Percentiles rank a stretch among this genome's conserved stretches.
Conservation (phyloP, 257 asterid genomes). For the Nicotiana tomentosiformis region DNA sequence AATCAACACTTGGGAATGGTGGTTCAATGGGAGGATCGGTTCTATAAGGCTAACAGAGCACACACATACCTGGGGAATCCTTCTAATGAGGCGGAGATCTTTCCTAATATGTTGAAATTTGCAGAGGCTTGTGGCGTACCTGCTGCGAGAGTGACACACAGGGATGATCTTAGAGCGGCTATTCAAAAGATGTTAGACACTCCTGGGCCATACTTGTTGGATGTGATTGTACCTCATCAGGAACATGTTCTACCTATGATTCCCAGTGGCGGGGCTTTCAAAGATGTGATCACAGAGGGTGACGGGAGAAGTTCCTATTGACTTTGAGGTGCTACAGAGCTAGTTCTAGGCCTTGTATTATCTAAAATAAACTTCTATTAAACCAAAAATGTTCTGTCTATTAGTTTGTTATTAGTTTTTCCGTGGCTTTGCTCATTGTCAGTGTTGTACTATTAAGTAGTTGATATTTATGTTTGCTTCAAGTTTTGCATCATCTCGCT, state of each 20-base stretch:
- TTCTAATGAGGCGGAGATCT: constrained; percentile 4
- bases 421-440: background rate
- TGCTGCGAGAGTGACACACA: constrained; percentile 15
- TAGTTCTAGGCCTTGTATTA: constrained; percentile 8
- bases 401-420: background rate
- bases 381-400: background rate
- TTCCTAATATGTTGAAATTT: constrained; percentile 17
- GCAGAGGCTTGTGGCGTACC: constrained; percentile 18
- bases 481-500: background rate
- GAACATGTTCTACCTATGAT: constrained; percentile 18
- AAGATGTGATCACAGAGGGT: constrained; percentile 16
- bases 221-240: constrained; percentile 16
- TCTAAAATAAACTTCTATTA: background rate
- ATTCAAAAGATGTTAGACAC: constrained; percentile 12
- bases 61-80: constrained; percentile 15
- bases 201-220: constrained; percentile 22
- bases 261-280: constrained; percentile 15
- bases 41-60: constrained; percentile 16
- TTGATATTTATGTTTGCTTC: background rate
- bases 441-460: constrained; percentile 1
- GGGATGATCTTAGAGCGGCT: constrained; percentile 10
- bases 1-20: constrained; percentile 19
- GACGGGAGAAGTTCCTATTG: constrained; percentile 12
- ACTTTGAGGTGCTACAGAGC: background rate
- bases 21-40: constrained; percentile 21